Evolutionary conservation across 2,329 filamentous ascomycete species (phyloP).

Genomic region (Diaporthe australafricana): DNA sequence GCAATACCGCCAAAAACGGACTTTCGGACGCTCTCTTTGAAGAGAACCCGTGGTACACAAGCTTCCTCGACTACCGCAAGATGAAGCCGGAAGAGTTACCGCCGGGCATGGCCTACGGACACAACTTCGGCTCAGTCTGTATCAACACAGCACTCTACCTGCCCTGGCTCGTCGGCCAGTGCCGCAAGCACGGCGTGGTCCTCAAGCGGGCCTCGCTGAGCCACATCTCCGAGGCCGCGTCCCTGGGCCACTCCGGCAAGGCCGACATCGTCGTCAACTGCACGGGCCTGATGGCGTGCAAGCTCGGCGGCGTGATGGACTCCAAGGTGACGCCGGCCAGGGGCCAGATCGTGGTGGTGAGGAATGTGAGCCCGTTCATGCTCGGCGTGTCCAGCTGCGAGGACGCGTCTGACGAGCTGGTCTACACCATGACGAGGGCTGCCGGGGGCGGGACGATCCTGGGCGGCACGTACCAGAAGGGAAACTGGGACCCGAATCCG

Average conservation of each 20-base stretch:
- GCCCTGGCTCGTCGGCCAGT: conserved; percentile 85
- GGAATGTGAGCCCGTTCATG: conserved; percentile 82
- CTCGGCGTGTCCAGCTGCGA: conserved; percentile 77
- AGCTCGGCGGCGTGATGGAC: conserved; percentile 86
- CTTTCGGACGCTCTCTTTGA: conserved; percentile 74
- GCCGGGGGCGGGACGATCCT: conserved; percentile 84
- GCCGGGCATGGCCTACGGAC: conserved; percentile 76
- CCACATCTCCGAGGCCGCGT: conserved; percentile 80
- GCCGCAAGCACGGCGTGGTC: conserved; percentile 77
- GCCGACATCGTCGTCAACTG: conserved; percentile 85
- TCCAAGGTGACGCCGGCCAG: conserved; percentile 78
- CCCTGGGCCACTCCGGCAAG: conserved; percentile 64
- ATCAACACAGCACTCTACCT: conserved; percentile 93
- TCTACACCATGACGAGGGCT: conserved; percentile 87
- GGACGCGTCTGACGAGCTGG: conserved; percentile 77
- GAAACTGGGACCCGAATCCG: conserved; percentile 82
- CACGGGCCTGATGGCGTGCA: conserved; percentile 80
- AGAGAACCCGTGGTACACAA: conserved; percentile 78
- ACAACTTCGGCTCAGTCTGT: conserved; percentile 85
- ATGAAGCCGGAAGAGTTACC: conserved; percentile 70
- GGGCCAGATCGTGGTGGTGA: conserved; percentile 85
- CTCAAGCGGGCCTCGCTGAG: conserved; percentile 71
- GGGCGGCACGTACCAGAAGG: conserved; percentile 85
- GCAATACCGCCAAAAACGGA: conserved; percentile 48
- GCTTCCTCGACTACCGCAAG: conserved; percentile 77